Conservation (phyloP, 371 early-diverging fungal species). For the Apophysomyces sp. region DNA sequence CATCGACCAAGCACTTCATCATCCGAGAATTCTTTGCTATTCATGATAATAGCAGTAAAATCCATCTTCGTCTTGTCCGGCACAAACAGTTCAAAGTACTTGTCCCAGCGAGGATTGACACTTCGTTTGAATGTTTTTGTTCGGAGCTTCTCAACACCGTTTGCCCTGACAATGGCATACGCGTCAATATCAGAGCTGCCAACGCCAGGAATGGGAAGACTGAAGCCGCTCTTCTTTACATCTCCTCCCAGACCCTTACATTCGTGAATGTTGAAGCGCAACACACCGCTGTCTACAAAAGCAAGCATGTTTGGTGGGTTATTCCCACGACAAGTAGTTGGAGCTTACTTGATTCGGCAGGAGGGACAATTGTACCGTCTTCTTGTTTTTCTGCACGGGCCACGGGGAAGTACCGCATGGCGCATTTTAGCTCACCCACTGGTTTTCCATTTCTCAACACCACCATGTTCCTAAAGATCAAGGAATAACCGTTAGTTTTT, state of each 20-base stretch:
- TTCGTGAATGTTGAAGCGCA: conserved; percentile 54
- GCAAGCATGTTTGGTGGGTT: no score
- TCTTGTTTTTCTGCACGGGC: conserved; percentile 39
- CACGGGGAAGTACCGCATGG: conserved; percentile 43
- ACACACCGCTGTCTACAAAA: conserved; percentile 47
- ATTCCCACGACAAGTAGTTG: no score
- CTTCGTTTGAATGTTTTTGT: conserved; percentile 53
- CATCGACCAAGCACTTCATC: conserved; percentile 34
- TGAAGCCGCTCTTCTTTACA: conserved; percentile 30
- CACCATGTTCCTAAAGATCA: conserved; percentile 19
- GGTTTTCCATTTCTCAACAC: conserved; percentile 41
- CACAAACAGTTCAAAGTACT: conserved; percentile 42
- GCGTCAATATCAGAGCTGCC: conserved; percentile 40
- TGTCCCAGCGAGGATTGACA: conserved; percentile 58
- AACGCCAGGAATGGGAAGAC: conserved; percentile 37
- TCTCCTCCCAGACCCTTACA: conserved; percentile 44
- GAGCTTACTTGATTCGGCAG: conserved; percentile 45
- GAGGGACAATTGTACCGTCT: conserved; percentile 45
- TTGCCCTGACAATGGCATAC: conserved; percentile 45
- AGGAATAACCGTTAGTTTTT: background rate
- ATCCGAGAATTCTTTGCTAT: conserved; percentile 27
- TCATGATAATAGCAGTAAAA: conserved; percentile 29
- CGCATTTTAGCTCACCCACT: conserved; percentile 45
- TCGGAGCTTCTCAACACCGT: conserved; percentile 32
- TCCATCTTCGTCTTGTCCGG: conserved; percentile 42